These are phyloP conservation scores for Thielaviopsis populi DNA, from an alignment of 2,329 filamentous ascomycete genomes.

Conservation along the genomic window DNA sequence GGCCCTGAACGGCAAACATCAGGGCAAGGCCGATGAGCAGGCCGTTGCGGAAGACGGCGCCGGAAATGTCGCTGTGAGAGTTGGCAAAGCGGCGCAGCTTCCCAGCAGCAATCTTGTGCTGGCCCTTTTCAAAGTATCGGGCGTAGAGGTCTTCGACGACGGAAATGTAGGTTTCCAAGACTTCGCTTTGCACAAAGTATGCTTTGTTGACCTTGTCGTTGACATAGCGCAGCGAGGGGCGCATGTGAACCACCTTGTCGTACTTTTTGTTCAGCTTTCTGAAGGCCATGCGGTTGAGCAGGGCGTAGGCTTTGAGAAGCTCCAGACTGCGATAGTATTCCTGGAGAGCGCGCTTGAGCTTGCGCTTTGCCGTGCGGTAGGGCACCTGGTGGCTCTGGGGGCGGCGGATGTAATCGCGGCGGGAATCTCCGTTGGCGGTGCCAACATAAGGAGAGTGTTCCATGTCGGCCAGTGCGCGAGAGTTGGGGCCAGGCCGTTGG, in stretches of 20 bases:
- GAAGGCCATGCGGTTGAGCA: conserved; percentile 84
- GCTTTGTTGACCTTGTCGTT: conserved; percentile 80
- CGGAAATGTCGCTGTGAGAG: conserved; percentile 30
- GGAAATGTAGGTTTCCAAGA: conserved; percentile 65
- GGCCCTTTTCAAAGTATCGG: conserved; percentile 84
- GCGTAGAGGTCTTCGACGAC: conserved; percentile 84
- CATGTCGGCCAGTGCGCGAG: conserved; percentile 43
- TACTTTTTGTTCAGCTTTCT: conserved; percentile 99
- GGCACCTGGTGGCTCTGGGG: conserved; percentile 45
- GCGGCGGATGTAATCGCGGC: conserved; percentile 38
- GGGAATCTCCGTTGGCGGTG: conserved; percentile 22
- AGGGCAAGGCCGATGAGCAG: conserved; percentile 53
- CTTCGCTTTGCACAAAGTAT: conserved; percentile 82
- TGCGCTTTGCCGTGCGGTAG: conserved; percentile 76
- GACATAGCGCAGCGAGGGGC: conserved; percentile 68
- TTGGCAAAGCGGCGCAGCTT: conserved; percentile 64
- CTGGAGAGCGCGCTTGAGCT: conserved; percentile 78
- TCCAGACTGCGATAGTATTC: conserved; percentile 90
- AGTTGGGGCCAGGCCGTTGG: conserved; percentile 41
- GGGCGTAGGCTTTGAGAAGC: conserved; percentile 76
- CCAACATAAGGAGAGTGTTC: conserved; percentile 32
- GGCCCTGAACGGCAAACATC: conserved; percentile 51
- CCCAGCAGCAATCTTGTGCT: conserved; percentile 76
- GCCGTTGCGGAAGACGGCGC: conserved; percentile 46
- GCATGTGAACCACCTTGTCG: conserved; percentile 73